Evolutionary conservation across 2,329 filamentous ascomycete genomes (phyloP).

Genomic region (Fusarium pininemorale): DNA sequence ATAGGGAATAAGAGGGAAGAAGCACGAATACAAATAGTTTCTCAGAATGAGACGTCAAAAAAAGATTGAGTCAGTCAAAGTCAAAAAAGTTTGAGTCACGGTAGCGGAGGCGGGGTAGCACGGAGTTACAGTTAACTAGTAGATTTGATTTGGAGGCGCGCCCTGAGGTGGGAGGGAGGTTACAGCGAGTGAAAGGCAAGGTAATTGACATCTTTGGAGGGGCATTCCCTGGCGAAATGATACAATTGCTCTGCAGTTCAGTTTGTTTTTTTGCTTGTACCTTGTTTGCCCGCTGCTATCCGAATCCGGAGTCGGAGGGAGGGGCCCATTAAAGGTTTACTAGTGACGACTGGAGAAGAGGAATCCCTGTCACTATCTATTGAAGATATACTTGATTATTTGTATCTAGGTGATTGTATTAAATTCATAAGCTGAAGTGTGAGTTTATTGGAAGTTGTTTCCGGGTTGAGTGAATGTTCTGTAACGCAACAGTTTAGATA

Average conservation of each 20-base stretch:
- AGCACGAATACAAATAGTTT: constrained; percentile 16
- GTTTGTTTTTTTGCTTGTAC: background rate
- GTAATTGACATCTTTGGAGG: constrained; percentile 9
- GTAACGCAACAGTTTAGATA: background rate
- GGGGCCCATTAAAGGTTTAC: background rate
- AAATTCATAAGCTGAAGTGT: background rate
- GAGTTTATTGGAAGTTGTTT: background rate
- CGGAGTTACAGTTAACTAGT: background rate
- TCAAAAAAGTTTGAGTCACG: constrained; percentile 24
- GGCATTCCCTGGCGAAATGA: constrained; percentile 5
- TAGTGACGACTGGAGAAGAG: background rate
- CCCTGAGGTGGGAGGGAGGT: background rate
- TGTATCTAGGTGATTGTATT: background rate
- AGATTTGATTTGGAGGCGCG: constrained; percentile 6
- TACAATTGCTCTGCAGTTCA: background rate
- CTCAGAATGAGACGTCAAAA: constrained; percentile 3
- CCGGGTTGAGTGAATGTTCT: background rate
- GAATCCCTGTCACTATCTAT: constrained; percentile 6
- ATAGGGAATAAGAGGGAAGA: background rate
- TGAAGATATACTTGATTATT: background rate
- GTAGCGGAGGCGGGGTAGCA: constrained; percentile 18
- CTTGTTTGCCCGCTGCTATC: constrained; percentile 9
- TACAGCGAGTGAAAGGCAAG: background rate
- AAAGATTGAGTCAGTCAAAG: constrained; percentile 26
- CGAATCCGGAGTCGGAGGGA: constrained; percentile 23